phyloP scores from a whole-genome alignment of 805 yeast genomes.

The Starmerella kuoi region DNA sequence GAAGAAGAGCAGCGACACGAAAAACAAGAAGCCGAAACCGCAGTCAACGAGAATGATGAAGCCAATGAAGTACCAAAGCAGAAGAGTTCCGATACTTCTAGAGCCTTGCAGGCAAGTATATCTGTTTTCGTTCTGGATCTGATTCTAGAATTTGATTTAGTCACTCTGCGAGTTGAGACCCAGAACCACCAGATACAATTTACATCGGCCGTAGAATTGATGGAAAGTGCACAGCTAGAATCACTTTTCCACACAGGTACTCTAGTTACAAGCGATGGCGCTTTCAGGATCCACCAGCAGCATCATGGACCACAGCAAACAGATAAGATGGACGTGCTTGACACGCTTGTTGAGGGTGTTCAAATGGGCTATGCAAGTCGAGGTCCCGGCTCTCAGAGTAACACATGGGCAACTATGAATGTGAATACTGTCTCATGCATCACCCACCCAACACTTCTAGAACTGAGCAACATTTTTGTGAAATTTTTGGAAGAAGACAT shows the following conservation, averaged over 20 bases:
- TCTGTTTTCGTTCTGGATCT: conserved; percentile 18
- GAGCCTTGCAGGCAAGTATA: conserved; percentile 12
- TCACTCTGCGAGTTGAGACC: conserved; percentile 18
- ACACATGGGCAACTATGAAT: conserved; percentile 17
- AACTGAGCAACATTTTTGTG: conserved; percentile 7
- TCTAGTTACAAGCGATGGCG: conserved; percentile 15
- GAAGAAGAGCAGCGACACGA: not conserved
- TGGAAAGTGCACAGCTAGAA: not conserved
- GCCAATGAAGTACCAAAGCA: not conserved
- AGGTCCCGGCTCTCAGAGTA: conserved; percentile 3
- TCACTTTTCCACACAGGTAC: conserved; percentile 20
- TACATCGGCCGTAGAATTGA: conserved; percentile 16
- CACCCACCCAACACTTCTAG: conserved; percentile 11
- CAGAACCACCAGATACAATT: conserved; percentile 22
- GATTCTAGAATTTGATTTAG: conserved; percentile 14
- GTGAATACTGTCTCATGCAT: conserved; percentile 17
- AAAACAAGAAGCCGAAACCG: not conserved
- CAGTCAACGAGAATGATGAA: not conserved
- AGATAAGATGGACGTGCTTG: conserved; percentile 17
- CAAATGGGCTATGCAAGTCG: conserved; percentile 19
- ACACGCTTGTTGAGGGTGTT: conserved; percentile 18
- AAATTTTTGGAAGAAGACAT: conserved; percentile 15
- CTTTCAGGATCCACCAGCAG: conserved; percentile 15
- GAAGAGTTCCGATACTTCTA: not conserved
- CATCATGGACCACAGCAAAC: not conserved